Evolutionary conservation across 371 early-diverging fungal genomes (phyloP), one percentile per base, ranked within the genome.

Genomic region (Coemansia sp.): DNA sequence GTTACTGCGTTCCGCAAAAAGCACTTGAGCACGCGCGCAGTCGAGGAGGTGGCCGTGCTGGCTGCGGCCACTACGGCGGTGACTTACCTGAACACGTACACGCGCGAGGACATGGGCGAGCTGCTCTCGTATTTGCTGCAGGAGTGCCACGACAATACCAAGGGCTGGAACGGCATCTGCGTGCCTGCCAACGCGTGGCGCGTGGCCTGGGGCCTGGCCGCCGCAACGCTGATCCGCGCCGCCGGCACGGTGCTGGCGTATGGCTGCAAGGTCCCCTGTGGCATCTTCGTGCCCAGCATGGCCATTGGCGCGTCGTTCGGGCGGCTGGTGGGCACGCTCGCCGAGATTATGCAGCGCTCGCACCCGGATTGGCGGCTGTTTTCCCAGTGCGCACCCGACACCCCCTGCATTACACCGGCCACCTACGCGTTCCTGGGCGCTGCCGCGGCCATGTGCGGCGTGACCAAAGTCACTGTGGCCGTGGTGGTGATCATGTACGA

Each of bases 401-500:
- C 72, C 3, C 79, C 79, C 26, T 97, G 97, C 72, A 85, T 98
- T 9, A 93, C 90, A 3, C 94, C 96, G 0, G 98, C 95, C 39
- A 90, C 93, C 14, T 98, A 98, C 77, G 96, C 99, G 0, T 84
- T 97, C 78, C 91, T 97, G 1, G 99, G 98, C 4, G 96, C 97
- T 85, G 95, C 95, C 0, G 95, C 98, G 0, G 90, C 92, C 5
- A 79, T 97, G 47, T 87, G 88, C 38, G 88, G 89, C 0, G 82
- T 85, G 6, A 88, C 90, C 2, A 76, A 88, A 57, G 86, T 88
- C 77, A 87, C 88, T 8, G 90, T 92, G 2, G 86, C 91, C 35
- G 86, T 93, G n/a, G 92, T 91, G 1, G 95, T 97, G 4, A 94
- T 97, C 64, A 95, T 98, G 94, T 94, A 96, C 70, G 99, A 98